Base-by-base conservation (phyloP, 805 yeast genomes). In the Starmerella stellata region DNA sequence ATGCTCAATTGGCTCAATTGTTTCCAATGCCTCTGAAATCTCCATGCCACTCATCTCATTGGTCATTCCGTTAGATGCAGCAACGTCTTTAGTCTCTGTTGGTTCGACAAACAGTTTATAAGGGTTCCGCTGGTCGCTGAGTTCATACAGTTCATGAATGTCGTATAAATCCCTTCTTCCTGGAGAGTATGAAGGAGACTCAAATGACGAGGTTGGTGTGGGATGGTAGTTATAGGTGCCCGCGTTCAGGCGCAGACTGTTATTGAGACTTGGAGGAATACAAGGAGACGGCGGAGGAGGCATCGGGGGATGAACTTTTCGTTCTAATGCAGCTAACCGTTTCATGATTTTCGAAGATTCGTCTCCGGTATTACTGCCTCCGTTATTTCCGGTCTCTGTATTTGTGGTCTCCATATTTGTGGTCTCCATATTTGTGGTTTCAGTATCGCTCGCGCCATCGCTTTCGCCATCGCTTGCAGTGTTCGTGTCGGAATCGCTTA, bases 231-330 rank as follows among this genome's bases (percentile, higher is more conserved):
- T 29, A 9, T 13, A 7, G 7, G 16, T 29, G 9, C 14, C 32
- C 9, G 16, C 7, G 14, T n/a, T 15, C 32, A 13, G 11, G 25
- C 11, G 11, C 25, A 23, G 7, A 11, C 9, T 7, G 7, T 23
- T n/a, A n/a, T n/a, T n/a, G n/a, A 25, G 19, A 5, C 15, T 13
- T 24, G 28, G 7, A 4, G 28, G 18, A 5, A 30, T 21, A 8
- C 5, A 5, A 17, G 49, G 48, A 2, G 45, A 44, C 13, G 49
- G 44, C 21, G 48, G 49, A 4, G 49, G 46, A 14, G 39, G 35
- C 4, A 40, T 21, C 1, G 49, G 48, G 21, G 44, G 49, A 20
- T 39, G 38, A 20, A 45, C 19, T 2, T 40, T 28, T 14, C 36
- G 36, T n/a, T 32, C 40, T 9, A 44, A 32, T 4, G 25, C 19